phyloP scores from a whole-genome alignment of 306 rosid genomes.

The Glycine tomentella region DNA sequence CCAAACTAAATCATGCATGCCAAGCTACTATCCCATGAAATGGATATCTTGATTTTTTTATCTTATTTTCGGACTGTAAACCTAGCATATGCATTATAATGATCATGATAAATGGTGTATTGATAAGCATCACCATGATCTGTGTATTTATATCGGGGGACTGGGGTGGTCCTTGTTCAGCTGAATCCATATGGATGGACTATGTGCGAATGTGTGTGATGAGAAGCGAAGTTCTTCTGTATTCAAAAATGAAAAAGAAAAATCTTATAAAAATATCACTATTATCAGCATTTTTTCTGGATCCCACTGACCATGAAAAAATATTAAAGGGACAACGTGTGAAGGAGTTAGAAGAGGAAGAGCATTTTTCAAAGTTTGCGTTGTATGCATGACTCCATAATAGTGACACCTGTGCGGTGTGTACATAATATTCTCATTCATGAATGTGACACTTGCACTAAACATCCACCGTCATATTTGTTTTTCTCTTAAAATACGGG shows the following conservation, averaged over 20 bases:
- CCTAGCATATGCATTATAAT: background rate
- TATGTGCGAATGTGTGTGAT: background rate
- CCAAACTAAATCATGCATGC: background rate
- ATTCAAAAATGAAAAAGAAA: background rate
- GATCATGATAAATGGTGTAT: background rate
- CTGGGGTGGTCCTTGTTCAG: background rate
- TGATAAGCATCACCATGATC: background rate
- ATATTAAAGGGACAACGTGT: constrained; percentile 6
- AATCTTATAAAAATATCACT: background rate
- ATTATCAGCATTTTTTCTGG: background rate
- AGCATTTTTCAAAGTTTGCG: background rate
- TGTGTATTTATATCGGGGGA: background rate
- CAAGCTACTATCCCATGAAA: background rate
- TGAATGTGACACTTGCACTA: background rate
- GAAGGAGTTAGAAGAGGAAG: background rate
- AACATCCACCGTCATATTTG: constrained; percentile 5
- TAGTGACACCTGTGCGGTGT: constrained; percentile 6
- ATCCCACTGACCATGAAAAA: background rate
- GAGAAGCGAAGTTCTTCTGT: background rate
- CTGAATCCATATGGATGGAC: background rate
- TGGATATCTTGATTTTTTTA: background rate
- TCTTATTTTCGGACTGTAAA: background rate
- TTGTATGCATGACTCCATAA: constrained; percentile 3
- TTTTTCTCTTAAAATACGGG: background rate
- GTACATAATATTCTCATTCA: background rate